Percentiles rank a stretch among this genome's conserved stretches.
Conservation (phyloP, 1,139 yeast species). For the Hyphopichia burtonii region DNA sequence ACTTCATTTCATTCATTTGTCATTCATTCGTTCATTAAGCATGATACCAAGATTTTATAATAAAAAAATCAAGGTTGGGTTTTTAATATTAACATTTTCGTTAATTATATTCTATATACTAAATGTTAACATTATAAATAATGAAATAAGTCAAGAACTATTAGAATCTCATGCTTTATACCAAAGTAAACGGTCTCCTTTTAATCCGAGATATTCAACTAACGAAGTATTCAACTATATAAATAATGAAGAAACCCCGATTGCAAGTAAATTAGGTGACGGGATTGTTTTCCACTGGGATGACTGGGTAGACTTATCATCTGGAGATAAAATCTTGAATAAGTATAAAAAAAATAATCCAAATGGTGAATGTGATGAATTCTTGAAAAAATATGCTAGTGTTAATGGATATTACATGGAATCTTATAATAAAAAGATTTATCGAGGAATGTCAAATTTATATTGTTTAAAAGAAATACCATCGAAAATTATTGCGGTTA, state of each 20-base stretch:
- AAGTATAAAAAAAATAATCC: slow-evolving; percentile 17
- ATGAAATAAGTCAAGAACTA: slow-evolving; percentile 19
- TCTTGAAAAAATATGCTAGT: slow-evolving; percentile 20
- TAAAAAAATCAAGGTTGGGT: slow-evolving; percentile 16
- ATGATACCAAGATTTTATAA: slow-evolving; percentile 16
- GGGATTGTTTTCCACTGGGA: slow-evolving; percentile 44
- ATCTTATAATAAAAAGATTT: slow-evolving; percentile 31
- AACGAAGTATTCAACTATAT: slow-evolving; percentile 18
- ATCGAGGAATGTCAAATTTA: slow-evolving; percentile 35
- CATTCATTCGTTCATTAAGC: not conserved
- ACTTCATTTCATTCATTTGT: not conserved
- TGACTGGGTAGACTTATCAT: slow-evolving; percentile 38
- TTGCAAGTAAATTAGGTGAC: slow-evolving; percentile 2
- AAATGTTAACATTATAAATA: slow-evolving; percentile 1
- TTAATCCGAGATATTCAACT: slow-evolving; percentile 31
- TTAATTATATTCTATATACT: slow-evolving; percentile 11
- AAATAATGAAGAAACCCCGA: slow-evolving; percentile 4
- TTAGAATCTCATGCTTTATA: slow-evolving; percentile 24
- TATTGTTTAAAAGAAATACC: slow-evolving; percentile 36
- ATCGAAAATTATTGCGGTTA: slow-evolving; percentile 21
- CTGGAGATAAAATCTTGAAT: slow-evolving; percentile 22
- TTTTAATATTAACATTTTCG: slow-evolving; percentile 16
- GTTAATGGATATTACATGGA: slow-evolving; percentile 40
- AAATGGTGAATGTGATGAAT: slow-evolving; percentile 24
- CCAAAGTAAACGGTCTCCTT: slow-evolving; percentile 19